Base-by-base conservation (phyloP, 352 stramenopile genomes). In the Phytophthora aleatoria region DNA sequence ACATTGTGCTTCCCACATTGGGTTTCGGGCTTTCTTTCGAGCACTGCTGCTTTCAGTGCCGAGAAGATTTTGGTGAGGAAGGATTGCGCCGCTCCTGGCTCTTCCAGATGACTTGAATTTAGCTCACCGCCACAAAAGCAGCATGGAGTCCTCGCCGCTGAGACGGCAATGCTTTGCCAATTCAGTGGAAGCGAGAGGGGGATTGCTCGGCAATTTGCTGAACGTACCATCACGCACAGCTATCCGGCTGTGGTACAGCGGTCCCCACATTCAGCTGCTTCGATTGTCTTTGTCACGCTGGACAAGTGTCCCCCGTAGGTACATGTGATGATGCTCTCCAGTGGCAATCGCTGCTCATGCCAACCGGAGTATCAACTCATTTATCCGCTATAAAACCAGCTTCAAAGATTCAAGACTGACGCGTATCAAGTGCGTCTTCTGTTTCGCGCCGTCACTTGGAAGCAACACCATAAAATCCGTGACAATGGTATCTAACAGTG, bases 11-110 rank as follows among this genome's bases (percentile, higher is more conserved):
- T 56, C 53, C 28, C 43, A 53, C 30, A 20, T 26, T 45, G 45
- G 59, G 51, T 54, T 62, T 67, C 11, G 52, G 36, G 47, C 24
- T 71, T 71, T 68, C 48, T 53, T 68, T 60, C 57, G 58, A 52
- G 53, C 36, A 42, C 39, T 50, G 44, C 35, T 41, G 49, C 38
- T 42, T 20, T 20, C 50, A 33, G 30, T 26, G 39, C 50, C 50
- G 38, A 50, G 52, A 31, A 50, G 54, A 61, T 70, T 70, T 70
- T 70, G 57, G 38, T 71, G 64, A 28, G 44, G 57, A 57, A 57
- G 26, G 38, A 44, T 50, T 20, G 9, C 11, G 5, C 38, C 8
- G 33, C 33, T 38, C 31, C 9, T 55, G 38, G 30, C 10, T 36
- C 27, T 58, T 58, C 50, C 33, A 56, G 53, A 31, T 58, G 33